These are phyloP conservation scores for Microsporum audouinii DNA, from an alignment of 2,329 filamentous ascomycete species.

Conservation along the genomic window DNA sequence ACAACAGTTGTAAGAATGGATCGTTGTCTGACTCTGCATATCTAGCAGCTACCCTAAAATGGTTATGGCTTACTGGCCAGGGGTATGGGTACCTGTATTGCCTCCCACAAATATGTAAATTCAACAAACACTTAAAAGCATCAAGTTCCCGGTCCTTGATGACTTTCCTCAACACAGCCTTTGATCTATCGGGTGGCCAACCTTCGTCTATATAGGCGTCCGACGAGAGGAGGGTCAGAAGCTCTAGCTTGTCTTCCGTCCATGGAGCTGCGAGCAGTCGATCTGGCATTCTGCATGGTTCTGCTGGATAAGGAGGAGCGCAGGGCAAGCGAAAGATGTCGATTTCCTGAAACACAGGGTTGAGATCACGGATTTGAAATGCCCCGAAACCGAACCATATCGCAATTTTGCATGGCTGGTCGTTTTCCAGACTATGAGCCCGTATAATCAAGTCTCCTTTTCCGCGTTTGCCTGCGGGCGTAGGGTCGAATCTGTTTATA, in stretches of 20 bases:
- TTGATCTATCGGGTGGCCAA: slow-evolving; percentile 21
- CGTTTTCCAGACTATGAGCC: slow-evolving; percentile 12
- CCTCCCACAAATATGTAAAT: slow-evolving; percentile 22
- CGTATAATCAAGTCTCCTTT: slow-evolving; percentile 24
- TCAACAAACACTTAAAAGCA: slow-evolving; percentile 24
- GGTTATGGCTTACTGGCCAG: slow-evolving; percentile 26
- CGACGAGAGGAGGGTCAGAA: slow-evolving; percentile 28
- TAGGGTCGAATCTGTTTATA: slow-evolving; percentile 17
- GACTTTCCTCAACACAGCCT: slow-evolving; percentile 23
- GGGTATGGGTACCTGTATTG: slow-evolving; percentile 23
- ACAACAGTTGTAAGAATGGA: slow-evolving; percentile 25
- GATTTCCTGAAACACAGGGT: slow-evolving; percentile 21
- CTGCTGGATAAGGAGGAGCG: slow-evolving; percentile 10
- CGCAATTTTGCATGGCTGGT: slow-evolving; percentile 20
- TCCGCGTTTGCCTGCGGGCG: slow-evolving; percentile 18
- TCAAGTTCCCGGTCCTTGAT: slow-evolving; percentile 26
- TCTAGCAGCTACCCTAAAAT: slow-evolving; percentile 25
- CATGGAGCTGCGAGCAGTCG: slow-evolving; percentile 30
- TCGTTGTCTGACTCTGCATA: slow-evolving; percentile 17
- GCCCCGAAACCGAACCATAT: slow-evolving; percentile 31
- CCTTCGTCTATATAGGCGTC: slow-evolving; percentile 32
- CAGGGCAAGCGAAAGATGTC: slow-evolving; percentile 30
- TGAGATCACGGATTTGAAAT: slow-evolving; percentile 24
- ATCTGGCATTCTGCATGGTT: slow-evolving; percentile 28
- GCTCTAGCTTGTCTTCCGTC: slow-evolving; percentile 29